phyloP scores from a whole-genome alignment of 305 asterid species.

The Coffea humblotiana region DNA sequence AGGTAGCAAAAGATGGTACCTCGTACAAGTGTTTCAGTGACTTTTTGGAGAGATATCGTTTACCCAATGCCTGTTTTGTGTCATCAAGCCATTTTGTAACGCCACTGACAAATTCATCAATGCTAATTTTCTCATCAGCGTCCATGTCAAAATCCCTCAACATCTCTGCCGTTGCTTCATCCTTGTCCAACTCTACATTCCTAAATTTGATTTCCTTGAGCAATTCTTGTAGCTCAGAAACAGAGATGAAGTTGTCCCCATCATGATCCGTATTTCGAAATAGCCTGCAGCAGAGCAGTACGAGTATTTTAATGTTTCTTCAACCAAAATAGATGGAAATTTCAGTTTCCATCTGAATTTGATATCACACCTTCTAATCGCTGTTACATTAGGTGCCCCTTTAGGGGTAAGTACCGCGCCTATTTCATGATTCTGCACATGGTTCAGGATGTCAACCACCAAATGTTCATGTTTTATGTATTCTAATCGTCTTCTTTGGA shows the following conservation, averaged over 20 bases:
- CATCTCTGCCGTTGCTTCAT: conserved; percentile 37
- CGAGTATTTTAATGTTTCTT: neutral
- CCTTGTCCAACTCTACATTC: conserved; percentile 30
- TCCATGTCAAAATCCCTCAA: conserved; percentile 51
- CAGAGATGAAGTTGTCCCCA: conserved; percentile 46
- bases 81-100: conserved; percentile 55
- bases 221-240: conserved; percentile 46
- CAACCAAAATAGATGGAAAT: neutral
- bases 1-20: conserved; percentile 29
- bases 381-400: conserved; percentile 49
- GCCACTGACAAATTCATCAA: conserved; percentile 61
- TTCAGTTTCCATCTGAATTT: neutral
- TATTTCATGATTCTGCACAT: conserved; percentile 42
- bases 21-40: conserved; percentile 56
- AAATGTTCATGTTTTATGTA: conserved; percentile 19
- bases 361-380: conserved; percentile 41
- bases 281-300: neutral
- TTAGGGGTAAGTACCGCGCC: conserved; percentile 41
- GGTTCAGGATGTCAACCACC: conserved; percentile 39
- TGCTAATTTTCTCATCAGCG: conserved; percentile 45
- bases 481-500: conserved; percentile 19
- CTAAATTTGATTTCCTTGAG: conserved; percentile 41
- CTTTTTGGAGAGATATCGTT: conserved; percentile 46
- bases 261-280: conserved; percentile 34
- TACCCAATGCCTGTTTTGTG: conserved; percentile 52